Conservation (phyloP, 2,329 filamentous ascomycete species). For the Talaromyces sp. region DNA sequence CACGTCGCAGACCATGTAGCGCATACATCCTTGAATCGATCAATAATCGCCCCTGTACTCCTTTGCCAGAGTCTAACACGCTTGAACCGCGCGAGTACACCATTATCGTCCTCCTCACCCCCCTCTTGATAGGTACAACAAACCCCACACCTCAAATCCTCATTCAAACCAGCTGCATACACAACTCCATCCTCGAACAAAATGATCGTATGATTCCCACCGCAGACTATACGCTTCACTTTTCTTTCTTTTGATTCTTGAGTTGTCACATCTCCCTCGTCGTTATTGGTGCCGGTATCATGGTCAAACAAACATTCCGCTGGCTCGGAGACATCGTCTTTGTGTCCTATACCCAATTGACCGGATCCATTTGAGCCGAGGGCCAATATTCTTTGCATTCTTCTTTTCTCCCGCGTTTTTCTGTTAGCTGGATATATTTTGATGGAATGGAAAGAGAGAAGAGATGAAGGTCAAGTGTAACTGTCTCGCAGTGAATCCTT, state of each 20-base stretch:
- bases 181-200: slow-evolving; percentile 56
- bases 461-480: background rate
- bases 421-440: background rate
- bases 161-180: slow-evolving; percentile 61
- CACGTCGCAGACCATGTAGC: slow-evolving; percentile 76
- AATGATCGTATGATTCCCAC: slow-evolving; percentile 83
- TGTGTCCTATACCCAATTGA: slow-evolving; percentile 67
- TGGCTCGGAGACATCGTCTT: slow-evolving; percentile 64
- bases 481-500: background rate
- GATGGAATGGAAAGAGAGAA: background rate
- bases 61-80: slow-evolving; percentile 22
- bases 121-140: background rate
- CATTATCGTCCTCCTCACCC: background rate
- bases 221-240: slow-evolving; percentile 50
- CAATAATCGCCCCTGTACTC: slow-evolving; percentile 11
- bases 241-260: slow-evolving; percentile 5
- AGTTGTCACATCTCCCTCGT: background rate
- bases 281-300: background rate
- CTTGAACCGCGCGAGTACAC: slow-evolving; percentile 19
- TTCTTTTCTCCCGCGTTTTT: background rate
- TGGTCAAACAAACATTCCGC: slow-evolving; percentile 54
- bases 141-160: slow-evolving; percentile 41
- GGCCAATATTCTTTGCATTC: slow-evolving; percentile 31
- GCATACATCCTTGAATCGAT: slow-evolving; percentile 49
- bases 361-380: slow-evolving; percentile 73